These are phyloP conservation scores for Lophium mytilinum DNA, from an alignment of 495 filamentous ascomycete species.

Conservation along the genomic window DNA sequence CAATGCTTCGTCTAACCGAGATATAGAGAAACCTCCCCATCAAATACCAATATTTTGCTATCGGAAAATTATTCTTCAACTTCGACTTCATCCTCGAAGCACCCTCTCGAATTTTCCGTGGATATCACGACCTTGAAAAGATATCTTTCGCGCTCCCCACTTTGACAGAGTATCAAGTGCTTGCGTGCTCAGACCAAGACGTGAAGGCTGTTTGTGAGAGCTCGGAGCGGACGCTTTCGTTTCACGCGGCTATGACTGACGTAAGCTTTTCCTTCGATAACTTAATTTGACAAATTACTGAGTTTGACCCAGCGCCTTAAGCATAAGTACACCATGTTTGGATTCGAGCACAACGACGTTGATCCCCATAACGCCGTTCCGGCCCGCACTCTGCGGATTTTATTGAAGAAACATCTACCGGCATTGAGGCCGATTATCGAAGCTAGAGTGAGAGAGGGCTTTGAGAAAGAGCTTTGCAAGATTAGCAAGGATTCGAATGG, in stretches of 20 bases:
- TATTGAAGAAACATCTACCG: not conserved
- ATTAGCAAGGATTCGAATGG: no score
- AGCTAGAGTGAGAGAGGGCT: not conserved
- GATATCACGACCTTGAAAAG: no score
- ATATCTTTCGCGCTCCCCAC: constrained; percentile 4
- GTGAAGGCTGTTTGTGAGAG: not conserved
- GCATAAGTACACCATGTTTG: constrained; percentile 8
- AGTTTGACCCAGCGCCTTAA: not conserved
- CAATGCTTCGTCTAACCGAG: no score
- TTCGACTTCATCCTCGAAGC: no score
- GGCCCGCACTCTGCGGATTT: not conserved
- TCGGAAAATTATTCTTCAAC: no score
- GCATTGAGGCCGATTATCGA: not conserved
- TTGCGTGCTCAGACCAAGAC: not conserved
- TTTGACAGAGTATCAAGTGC: constrained; percentile 6
- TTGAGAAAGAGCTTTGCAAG: not conserved
- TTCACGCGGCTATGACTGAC: constrained; percentile 7
- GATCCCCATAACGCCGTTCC: constrained; percentile 5
- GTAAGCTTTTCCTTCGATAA: not conserved
- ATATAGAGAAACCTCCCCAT: no score
- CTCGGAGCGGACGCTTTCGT: not conserved
- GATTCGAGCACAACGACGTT: constrained; percentile 3
- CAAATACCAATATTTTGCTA: no score
- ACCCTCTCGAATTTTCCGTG: no score
- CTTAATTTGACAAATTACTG: not conserved